A percentile compares a stretch with the other conserved stretches of the same genome.
These are phyloP conservation scores for Mediolabrus comicus DNA, from an alignment of 108 stramenopile genomes.

Conservation along the genomic window DNA sequence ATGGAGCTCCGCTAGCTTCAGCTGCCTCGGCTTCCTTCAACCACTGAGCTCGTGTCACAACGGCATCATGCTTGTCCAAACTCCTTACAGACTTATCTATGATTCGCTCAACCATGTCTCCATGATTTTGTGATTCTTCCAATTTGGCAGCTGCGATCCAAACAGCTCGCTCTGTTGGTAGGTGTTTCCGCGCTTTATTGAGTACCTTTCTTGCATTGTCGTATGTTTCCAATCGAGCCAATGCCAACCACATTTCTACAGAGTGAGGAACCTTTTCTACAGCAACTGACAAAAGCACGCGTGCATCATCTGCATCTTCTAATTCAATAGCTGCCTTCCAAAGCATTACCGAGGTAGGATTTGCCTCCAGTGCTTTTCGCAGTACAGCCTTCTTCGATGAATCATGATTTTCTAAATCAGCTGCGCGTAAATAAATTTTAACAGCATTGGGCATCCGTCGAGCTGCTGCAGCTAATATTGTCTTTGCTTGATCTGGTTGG, in stretches of 20 bases:
- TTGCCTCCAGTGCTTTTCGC: constrained; percentile 90
- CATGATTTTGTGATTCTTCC: constrained; percentile 93
- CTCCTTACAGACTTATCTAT: constrained; percentile 77
- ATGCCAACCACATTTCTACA: constrained; percentile 98
- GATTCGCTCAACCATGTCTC: constrained; percentile 73
- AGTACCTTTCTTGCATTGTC: constrained; percentile 95
- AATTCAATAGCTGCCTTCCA: constrained; percentile 98
- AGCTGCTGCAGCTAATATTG: constrained; percentile 85
- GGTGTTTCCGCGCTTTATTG: constrained; percentile 89
- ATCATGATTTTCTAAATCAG: constrained; percentile 76
- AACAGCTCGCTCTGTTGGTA: constrained; percentile 90
- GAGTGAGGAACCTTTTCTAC: constrained; percentile 95
- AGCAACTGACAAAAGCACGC: constrained; percentile 88
- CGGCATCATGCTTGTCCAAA: constrained; percentile 69
- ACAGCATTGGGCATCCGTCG: constrained; percentile 67
- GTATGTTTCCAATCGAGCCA: constrained; percentile 97
- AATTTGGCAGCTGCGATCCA: constrained; percentile 98
- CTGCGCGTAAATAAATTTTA: constrained; percentile 78
- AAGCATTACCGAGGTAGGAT: constrained; percentile 89
- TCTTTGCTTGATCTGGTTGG: constrained; percentile 80
- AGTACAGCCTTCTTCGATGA: constrained; percentile 91
- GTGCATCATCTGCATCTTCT: constrained; percentile 94
- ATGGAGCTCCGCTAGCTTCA: constrained; percentile 78
- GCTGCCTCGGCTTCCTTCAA: constrained; percentile 87
- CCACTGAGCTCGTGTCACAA: constrained; percentile 89